Evolutionary conservation across 306 rosid genomes (phyloP).

Genomic region (Carpinus viminea): DNA sequence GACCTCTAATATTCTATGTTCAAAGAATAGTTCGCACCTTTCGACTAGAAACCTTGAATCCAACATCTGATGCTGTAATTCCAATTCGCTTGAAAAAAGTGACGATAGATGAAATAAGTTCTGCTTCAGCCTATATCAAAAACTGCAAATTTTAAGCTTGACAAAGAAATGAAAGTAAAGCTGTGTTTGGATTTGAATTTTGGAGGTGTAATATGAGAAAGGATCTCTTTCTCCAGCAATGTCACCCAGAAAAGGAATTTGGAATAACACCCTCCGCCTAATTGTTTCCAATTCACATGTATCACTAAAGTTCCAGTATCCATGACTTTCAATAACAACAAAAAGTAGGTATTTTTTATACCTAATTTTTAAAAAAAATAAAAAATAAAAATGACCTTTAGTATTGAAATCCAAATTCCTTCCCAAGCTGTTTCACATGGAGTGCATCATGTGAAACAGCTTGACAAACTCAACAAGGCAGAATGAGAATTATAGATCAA

Average conservation of each 20-base stretch:
- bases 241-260: background rate
- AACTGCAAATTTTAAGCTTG: slow-evolving; percentile 12
- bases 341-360: background rate
- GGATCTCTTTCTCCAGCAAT: background rate
- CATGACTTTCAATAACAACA: background rate
- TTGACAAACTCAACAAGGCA: background rate
- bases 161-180: slow-evolving; percentile 16
- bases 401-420: background rate
- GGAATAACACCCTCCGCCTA: background rate
- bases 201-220: background rate
- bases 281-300: background rate
- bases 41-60: slow-evolving; percentile 94
- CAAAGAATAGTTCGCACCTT: slow-evolving; percentile 56
- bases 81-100: slow-evolving; percentile 84
- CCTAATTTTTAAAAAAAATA: background rate
- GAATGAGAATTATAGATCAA: too few relatives aligned
- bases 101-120: slow-evolving; percentile 83
- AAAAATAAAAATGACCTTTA: background rate
- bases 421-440: too few relatives aligned
- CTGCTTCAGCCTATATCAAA: slow-evolving; percentile 85
- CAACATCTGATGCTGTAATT: slow-evolving; percentile 86
- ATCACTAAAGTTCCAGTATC: background rate
- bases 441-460: slow-evolving; percentile 4
- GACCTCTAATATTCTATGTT: background rate
- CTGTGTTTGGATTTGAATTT: background rate